Conservation (phyloP, 2,329 filamentous ascomycete genomes). For the Alternaria tenuissima region DNA sequence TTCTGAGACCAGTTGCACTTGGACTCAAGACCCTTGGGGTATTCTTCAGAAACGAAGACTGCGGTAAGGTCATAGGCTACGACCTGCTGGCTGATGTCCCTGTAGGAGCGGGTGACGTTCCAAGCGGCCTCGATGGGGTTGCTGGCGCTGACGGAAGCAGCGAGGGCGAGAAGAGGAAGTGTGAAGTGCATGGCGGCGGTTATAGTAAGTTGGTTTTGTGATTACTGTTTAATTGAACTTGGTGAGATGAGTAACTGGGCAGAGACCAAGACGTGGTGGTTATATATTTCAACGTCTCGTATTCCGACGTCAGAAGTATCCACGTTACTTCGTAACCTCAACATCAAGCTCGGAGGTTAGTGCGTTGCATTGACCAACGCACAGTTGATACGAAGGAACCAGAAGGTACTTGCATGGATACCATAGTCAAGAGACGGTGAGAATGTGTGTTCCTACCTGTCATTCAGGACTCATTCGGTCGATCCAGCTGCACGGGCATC, state of each 20-base stretch:
- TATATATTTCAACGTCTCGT: background rate
- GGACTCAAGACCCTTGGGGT: background rate
- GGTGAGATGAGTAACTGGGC: background rate
- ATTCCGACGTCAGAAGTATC: slow-evolving; percentile 7
- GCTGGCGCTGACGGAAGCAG: slow-evolving; percentile 1
- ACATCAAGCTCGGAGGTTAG: background rate
- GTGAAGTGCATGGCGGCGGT: background rate
- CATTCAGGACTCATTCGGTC: background rate
- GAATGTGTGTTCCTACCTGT: background rate
- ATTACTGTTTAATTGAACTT: background rate
- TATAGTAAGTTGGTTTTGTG: background rate
- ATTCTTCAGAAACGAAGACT: background rate
- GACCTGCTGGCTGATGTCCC: slow-evolving; percentile 1
- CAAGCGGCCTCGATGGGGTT: slow-evolving; percentile 4
- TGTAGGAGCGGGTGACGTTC: slow-evolving; percentile 4
- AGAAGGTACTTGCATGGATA: background rate
- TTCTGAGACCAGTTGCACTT: background rate
- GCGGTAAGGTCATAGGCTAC: background rate
- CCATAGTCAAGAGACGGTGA: slow-evolving; percentile 3
- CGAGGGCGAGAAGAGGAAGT: background rate
- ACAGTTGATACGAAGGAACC: background rate
- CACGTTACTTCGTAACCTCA: slow-evolving; percentile 2
- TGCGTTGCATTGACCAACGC: background rate
- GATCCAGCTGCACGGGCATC: background rate
- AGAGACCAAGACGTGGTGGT: background rate